Base-by-base conservation (phyloP, 202 grass and related monocot genomes). In the Schoenoplectus tabernaemontani region DNA sequence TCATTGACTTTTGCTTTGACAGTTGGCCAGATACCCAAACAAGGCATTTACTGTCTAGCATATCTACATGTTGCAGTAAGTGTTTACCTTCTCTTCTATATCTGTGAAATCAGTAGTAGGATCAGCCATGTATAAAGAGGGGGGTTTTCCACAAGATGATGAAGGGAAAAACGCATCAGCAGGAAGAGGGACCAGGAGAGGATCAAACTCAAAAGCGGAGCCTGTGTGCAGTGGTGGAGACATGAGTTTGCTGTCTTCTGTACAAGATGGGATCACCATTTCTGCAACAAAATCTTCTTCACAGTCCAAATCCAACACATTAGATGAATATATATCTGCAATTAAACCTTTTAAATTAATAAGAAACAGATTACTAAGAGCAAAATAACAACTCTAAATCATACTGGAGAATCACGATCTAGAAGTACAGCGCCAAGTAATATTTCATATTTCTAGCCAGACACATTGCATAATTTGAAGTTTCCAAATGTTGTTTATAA, bases 231-330 rank as follows among this genome's bases (percentile, higher is more conserved):
- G 17, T 42, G 64, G 64, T 67, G 64, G 19, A 0, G 36, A 42
- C 37, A 67, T 67, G 64, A 41, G 64, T 67, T 67, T 67, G 64
- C n/a, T 42, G 7, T 67, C 64, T 19, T 67, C 64, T 20, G n/a
- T 22, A 19, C 64, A 19, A 16, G 37, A 67, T 1, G 64, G 64
- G 64, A 67, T 67, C 64, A 67, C 64, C 64, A 67, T 67, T 42
- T 67, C 64, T 42, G 64, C 64, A 17, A 67, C 64, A 67, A 67
- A 67, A 42, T 67, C 64, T 42, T 67, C 64, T 41, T 67, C 64
- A 17, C 42, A 67, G 9, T 34, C 64, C 64, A 67, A 42, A 67
- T 67, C 64, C 37, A 67, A 34, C 37, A 42, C 8, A 8, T 67
- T 34, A 23, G 37, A 42, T 42, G 64, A 41, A 67, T 23, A 67